A percentile compares a stretch with the other conserved stretches of the same genome.
Evolutionary conservation across 1,139 yeast species (phyloP).

Genomic region (Geotrichum macrosporum): DNA sequence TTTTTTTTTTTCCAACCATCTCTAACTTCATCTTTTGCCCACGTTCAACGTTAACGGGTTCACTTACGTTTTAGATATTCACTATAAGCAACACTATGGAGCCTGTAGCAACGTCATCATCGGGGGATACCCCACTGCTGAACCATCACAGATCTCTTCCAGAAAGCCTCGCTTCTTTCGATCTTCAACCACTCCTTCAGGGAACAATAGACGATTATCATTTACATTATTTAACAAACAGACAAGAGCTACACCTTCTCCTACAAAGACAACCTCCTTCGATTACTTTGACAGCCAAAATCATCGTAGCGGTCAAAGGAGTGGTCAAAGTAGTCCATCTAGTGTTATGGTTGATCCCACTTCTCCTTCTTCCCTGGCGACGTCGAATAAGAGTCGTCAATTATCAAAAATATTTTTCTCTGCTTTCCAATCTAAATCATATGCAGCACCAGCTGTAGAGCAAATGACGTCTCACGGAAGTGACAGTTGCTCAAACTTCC

Average conservation of each 20-base stretch:
- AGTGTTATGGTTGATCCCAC: not conserved
- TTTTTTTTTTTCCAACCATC: not conserved
- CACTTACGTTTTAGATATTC: no score
- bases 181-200: not conserved
- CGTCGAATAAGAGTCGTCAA: conserved; percentile 3
- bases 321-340: not conserved
- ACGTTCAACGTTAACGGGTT: not conserved
- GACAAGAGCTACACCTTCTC: not conserved
- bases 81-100: no score
- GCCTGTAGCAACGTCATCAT: not conserved
- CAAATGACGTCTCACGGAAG: no score
- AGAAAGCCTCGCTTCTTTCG: not conserved
- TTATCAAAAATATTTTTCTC: conserved; percentile 8
- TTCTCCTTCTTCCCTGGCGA: not conserved
- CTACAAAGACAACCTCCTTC: not conserved
- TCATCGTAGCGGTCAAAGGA: not conserved
- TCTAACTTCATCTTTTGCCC: not conserved
- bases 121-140: not conserved
- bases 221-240: not conserved
- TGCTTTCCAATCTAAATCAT: not conserved
- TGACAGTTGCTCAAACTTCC: not conserved
- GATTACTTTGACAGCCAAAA: not conserved
- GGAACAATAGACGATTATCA: not conserved
- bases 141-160: not conserved
- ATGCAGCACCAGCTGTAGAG: not conserved